A percentile compares a stretch with the other conserved stretches of the same genome.
These are phyloP conservation scores for Gossypium bickii DNA, from an alignment of 345 rosid species.

Conservation along the genomic window DNA sequence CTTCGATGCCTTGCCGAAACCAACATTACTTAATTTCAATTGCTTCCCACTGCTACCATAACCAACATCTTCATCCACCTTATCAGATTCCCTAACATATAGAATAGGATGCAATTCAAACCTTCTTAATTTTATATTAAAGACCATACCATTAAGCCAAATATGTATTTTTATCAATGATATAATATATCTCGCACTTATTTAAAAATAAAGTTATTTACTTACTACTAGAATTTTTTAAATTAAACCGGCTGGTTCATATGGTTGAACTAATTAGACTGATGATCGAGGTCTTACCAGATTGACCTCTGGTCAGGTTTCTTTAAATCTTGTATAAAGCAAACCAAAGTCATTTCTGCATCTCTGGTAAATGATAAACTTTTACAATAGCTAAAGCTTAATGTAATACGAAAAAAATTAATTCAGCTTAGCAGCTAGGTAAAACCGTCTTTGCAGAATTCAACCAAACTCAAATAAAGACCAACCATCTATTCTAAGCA, in stretches of 20 bases:
- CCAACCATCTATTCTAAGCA: slow-evolving; percentile 7
- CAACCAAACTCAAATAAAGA: background rate
- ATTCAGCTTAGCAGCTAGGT: background rate
- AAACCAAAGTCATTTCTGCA: background rate
- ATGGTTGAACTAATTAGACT: no score
- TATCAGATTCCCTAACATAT: slow-evolving; percentile 62
- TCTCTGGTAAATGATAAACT: background rate
- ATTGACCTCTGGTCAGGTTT: no score
- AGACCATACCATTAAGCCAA: background rate
- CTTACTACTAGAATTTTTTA: no score
- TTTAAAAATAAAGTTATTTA: no score
- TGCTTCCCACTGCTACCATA: slow-evolving; percentile 51
- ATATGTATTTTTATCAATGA: background rate
- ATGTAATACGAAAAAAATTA: background rate
- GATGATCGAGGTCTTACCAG: no score
- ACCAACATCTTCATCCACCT: slow-evolving; percentile 49
- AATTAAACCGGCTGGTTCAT: no score
- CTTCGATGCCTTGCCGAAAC: slow-evolving; percentile 37
- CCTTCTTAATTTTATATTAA: background rate
- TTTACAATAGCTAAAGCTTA: background rate
- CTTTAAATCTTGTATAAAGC: no score
- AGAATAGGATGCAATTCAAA: background rate
- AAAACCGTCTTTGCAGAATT: background rate
- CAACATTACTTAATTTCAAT: slow-evolving; percentile 61
- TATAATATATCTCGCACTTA: background rate